Percentiles rank a stretch among this genome's conserved stretches.
phyloP scores from a whole-genome alignment of 129 eudicot species.

The Helichrysum umbraculigerum region DNA sequence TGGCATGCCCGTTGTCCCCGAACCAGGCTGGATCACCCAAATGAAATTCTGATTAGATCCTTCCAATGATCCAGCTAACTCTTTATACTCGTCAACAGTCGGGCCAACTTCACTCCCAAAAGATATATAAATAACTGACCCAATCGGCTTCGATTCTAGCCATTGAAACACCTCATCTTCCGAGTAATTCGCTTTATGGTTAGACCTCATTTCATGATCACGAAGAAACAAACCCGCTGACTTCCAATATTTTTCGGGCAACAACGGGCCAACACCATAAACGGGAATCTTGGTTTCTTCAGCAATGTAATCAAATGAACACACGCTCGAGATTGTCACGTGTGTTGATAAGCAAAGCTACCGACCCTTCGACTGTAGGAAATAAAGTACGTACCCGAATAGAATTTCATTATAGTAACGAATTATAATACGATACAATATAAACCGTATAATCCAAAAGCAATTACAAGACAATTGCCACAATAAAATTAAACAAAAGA shows the following conservation, averaged over 20 bases:
- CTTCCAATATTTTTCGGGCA: constrained; percentile 68
- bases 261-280: constrained; percentile 70
- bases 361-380: too few relatives aligned
- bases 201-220: constrained; percentile 56
- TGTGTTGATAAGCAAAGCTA: constrained; percentile 62
- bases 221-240: constrained; percentile 50
- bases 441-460: too few relatives aligned
- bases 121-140: constrained; percentile 65
- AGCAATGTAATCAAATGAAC: constrained; percentile 47
- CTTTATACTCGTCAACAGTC: constrained; percentile 50
- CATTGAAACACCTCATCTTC: constrained; percentile 67
- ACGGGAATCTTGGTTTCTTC: constrained; percentile 53
- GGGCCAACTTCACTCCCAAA: constrained; percentile 88
- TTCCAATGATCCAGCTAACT: constrained; percentile 48
- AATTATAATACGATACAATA: too few relatives aligned
- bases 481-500: too few relatives aligned
- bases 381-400: too few relatives aligned
- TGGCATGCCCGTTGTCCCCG: constrained; percentile 57
- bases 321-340: constrained; percentile 51
- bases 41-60: constrained; percentile 53
- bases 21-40: constrained; percentile 70
- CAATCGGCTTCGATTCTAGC: constrained; percentile 53
- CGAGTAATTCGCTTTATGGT: constrained; percentile 51
- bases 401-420: too few relatives aligned
- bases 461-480: too few relatives aligned